phyloP scores from a whole-genome alignment of 305 asterid genomes.

The Striga hermonthica region DNA sequence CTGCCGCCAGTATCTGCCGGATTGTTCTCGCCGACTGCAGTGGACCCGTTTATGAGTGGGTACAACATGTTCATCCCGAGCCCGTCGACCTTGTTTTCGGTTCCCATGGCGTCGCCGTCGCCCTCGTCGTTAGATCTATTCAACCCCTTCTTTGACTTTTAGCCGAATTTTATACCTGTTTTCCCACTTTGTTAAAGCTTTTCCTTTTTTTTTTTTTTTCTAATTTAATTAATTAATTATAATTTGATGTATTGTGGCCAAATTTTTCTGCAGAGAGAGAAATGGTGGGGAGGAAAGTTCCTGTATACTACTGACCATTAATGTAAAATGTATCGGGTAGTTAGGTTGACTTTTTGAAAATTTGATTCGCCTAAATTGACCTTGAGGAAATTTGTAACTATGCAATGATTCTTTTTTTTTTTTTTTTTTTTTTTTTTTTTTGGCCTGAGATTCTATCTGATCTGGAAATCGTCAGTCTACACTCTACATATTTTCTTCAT shows the following conservation, averaged over 20 bases:
- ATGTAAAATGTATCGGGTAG: not conserved
- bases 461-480: no score
- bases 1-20: constrained; percentile 63
- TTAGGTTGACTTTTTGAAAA: not conserved
- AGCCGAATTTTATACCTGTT: constrained; percentile 26
- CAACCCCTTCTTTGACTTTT: constrained; percentile 72
- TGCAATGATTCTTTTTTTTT: no score
- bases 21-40: constrained; percentile 57
- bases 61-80: constrained; percentile 61
- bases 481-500: no score
- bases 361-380: constrained; percentile 8
- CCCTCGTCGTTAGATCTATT: constrained; percentile 46
- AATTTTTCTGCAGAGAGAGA: constrained; percentile 32
- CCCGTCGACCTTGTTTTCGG: constrained; percentile 64
- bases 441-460: no score
- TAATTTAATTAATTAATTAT: not conserved
- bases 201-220: constrained; percentile 6
- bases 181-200: not conserved
- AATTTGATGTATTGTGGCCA: constrained; percentile 14
- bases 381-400: not conserved
- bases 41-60: constrained; percentile 53
- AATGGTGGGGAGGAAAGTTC: constrained; percentile 25
- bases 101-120: constrained; percentile 61
- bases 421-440: no score
- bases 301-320: not conserved